Percentiles rank a stretch among this genome's conserved stretches.
Conservation (phyloP, 2,329 filamentous ascomycete species). For the Claviceps paspali region DNA sequence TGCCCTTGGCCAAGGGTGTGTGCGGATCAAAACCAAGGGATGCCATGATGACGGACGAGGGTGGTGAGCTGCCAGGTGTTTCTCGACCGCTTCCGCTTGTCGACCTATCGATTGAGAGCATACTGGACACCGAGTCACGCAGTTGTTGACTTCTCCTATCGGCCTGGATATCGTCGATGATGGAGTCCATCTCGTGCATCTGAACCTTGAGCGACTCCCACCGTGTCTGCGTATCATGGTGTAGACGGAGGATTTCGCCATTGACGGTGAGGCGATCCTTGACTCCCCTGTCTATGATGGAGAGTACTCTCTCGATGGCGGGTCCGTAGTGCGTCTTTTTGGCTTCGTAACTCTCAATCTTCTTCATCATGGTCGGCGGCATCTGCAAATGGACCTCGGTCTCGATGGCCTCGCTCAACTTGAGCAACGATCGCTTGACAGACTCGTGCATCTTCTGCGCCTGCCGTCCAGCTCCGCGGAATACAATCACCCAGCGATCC, state of each 20-base stretch:
- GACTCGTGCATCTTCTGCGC: constrained; percentile 96
- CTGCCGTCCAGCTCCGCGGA: constrained; percentile 80
- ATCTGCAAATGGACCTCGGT: constrained; percentile 59
- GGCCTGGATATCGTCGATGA: constrained; percentile 56
- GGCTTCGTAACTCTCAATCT: constrained; percentile 83
- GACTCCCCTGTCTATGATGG: constrained; percentile 91
- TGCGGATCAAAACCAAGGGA: constrained; percentile 33
- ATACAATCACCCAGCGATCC: constrained; percentile 91
- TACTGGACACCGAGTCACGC: constrained; percentile 83
- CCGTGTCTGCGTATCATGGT: constrained; percentile 71
- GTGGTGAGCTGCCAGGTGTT: constrained; percentile 53
- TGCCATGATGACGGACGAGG: constrained; percentile 46
- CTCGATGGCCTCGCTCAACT: constrained; percentile 69
- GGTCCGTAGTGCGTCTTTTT: constrained; percentile 92
- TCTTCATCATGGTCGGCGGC: constrained; percentile 55
- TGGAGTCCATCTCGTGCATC: constrained; percentile 61
- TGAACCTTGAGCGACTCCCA: constrained; percentile 64
- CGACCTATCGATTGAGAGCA: constrained; percentile 70
- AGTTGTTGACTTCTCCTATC: constrained; percentile 56
- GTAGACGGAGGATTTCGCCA: constrained; percentile 77
- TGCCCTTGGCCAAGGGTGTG: constrained; percentile 28
- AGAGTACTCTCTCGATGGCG: constrained; percentile 78
- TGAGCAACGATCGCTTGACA: constrained; percentile 70
- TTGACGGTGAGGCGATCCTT: constrained; percentile 92
- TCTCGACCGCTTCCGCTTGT: constrained; percentile 53